Evolutionary conservation across 768 basidiomycete genomes (phyloP), one percentile per base, ranked within the genome.

Genomic region (Leccinum uliginosum): DNA sequence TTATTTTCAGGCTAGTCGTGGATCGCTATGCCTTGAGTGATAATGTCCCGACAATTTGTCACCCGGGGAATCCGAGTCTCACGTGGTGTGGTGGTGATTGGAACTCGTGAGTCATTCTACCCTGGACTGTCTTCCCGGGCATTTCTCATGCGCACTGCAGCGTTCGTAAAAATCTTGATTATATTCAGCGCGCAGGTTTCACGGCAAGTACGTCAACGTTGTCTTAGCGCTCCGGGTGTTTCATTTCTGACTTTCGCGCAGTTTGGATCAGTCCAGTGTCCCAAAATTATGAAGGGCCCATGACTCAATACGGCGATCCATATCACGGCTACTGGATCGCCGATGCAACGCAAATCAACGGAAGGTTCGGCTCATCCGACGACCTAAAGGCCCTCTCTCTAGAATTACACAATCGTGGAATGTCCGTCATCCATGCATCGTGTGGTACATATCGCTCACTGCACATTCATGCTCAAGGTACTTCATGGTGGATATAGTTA

Each of bases 311-410:
- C 67, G 89, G 91, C 19, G 87, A 91, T 63, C 74, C 92, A 15
- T 93, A 93, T 72, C 91, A 92, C 63, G 91, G 91, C 17, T 92
- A 93, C 72, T 93, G 91, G 90, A 78, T 83, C 29, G 79, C 83
- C 51, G 85, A 93, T 68, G 78, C 86, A 27, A 75, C 83, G 57
- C 64, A 79, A 60, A 77, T 93, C 40, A 93, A 92, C 71, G 64
- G 75, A 49, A 81, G 78, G 51, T 93, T 91, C 62, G 91, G 91
- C 24, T 83, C 86, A 1, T 73, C 83, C 1, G 80, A 83, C 55
- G 91, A 93, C 65, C 78, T 93, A 51, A 86, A 84, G 62, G 76
- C 77, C 10, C 82, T 93, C 50, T 81, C 82, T 15, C 67, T 70
- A 21, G 89, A 85, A 51, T 65, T 92, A 7, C 91, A 93, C 71